Base-by-base conservation (phyloP, 192 early-diverging fungal genomes). In the Oehlia diaphana region DNA sequence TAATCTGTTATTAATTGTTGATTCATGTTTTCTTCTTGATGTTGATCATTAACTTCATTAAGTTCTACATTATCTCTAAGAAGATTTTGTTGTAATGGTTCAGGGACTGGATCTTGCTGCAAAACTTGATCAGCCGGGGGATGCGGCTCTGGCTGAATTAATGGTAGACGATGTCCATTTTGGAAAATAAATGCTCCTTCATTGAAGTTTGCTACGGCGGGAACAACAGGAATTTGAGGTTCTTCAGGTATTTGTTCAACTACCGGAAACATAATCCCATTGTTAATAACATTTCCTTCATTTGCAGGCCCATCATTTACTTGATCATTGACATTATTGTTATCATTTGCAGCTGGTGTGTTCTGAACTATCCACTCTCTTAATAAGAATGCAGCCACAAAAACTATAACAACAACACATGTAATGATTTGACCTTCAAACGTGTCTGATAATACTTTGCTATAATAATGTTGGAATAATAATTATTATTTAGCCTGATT, bases 401-500 rank as follows among this genome's bases (percentile, higher is more conserved):
- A 96, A 9, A 93, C 84, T 42, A 97, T 82, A 21, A 99, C 85
- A 6, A 94, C 90, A 35, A 93, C 79, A 35, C 92, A 83, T 0
- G 92, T 92, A 61, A 99, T 89, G 19, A 95, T 86, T 70, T 95
- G 92, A 1, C 97, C 97, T 78, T 99, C 95, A 73, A 97, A 86
- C 58, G 94, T 89, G 80, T 94, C 92, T 16, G 88, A 84, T 14
- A 89, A 71, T 67, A 93, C 88, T 37, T 33, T 73, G 31, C 88
- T 88, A 74, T 9, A 21, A 58, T 21, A n/a, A 21, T 84, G 63
- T 88, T 84, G 19, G 73, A 70, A 61, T 83, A 42, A 35, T 21
- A n/a, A 64, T 39, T 10, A 33, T 42, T 33, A 23, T 44, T 39
- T 39, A 65, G 26, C 35, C 47, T 9, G 58, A 65, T 50, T 44